phyloP scores from a whole-genome alignment of 2,329 filamentous ascomycete genomes.

The Diaporthe citrichinensis region DNA sequence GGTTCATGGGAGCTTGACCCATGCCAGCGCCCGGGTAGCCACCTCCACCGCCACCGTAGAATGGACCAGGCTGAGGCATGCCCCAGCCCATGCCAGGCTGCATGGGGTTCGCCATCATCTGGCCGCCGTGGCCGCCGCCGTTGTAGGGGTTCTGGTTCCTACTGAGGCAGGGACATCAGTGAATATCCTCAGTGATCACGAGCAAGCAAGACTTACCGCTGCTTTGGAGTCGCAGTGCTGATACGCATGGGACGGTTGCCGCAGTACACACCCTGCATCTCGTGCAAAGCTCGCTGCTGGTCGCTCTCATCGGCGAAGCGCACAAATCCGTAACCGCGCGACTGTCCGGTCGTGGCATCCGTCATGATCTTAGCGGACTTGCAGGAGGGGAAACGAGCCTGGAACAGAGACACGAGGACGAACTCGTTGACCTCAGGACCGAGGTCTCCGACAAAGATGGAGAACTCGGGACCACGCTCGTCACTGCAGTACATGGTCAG shows the following conservation, averaged over 20 bases:
- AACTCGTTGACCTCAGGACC: slow-evolving; percentile 99
- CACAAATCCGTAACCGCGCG: slow-evolving; percentile 97
- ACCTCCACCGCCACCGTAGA: slow-evolving; percentile 50
- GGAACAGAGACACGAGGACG: slow-evolving; percentile 96
- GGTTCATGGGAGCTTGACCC: slow-evolving; percentile 78
- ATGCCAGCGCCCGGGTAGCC: slow-evolving; percentile 57
- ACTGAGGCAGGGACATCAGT: slow-evolving; percentile 38
- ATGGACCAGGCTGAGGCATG: slow-evolving; percentile 46
- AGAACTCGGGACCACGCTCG: slow-evolving; percentile 95
- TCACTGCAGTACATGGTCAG: slow-evolving; percentile 70
- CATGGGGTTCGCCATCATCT: slow-evolving; percentile 56
- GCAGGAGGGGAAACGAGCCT: slow-evolving; percentile 95
- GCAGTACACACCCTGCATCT: slow-evolving; percentile 99
- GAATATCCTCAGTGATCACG: neutral
- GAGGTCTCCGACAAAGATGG: slow-evolving; percentile 97
- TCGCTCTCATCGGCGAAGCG: slow-evolving; percentile 96
- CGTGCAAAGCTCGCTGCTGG: slow-evolving; percentile 93
- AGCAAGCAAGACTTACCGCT: slow-evolving; percentile 65
- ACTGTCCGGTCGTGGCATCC: slow-evolving; percentile 97
- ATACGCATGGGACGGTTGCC: slow-evolving; percentile 99
- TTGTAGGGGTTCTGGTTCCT: slow-evolving; percentile 56
- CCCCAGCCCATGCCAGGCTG: slow-evolving; percentile 61
- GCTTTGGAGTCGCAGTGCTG: slow-evolving; percentile 97
- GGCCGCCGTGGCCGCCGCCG: slow-evolving; percentile 52
- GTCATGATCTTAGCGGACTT: slow-evolving; percentile 99